Conservation (phyloP, 257 asterid genomes). For the Lycium barbarum region DNA sequence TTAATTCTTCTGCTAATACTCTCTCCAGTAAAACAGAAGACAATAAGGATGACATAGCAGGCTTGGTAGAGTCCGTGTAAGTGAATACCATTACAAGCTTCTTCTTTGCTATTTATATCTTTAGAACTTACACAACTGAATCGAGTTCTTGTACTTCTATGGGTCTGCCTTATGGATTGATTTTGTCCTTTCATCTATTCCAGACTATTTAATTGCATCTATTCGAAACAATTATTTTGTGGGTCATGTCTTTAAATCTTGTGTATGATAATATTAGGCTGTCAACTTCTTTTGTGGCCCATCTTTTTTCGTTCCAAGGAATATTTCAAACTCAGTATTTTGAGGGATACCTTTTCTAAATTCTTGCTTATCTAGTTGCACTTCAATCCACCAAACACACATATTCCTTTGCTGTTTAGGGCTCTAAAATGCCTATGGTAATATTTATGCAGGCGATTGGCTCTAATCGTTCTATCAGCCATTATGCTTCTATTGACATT, state of each 20-base stretch:
- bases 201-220: background rate
- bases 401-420: background rate
- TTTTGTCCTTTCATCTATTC: background rate
- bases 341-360: conserved; percentile 5
- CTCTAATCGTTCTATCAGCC: conserved; percentile 85
- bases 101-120: background rate
- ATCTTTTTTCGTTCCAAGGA: background rate
- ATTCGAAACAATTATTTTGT: background rate
- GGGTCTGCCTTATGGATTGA: background rate
- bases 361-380: conserved; percentile 20
- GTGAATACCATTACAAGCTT: conserved; percentile 29
- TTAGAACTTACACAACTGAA: conserved; percentile 1
- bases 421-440: conserved; percentile 2
- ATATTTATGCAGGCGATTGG: conserved; percentile 77
- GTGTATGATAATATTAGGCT: conserved; percentile 4
- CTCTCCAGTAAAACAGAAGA: conserved; percentile 65
- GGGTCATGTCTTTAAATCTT: conserved; percentile 3
- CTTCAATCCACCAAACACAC: background rate
- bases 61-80: conserved; percentile 67
- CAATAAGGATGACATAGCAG: conserved; percentile 64
- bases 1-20: conserved; percentile 74
- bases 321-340: background rate
- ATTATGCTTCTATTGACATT: conserved; percentile 84
- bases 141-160: background rate
- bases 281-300: background rate